Evolutionary conservation across 2,329 filamentous ascomycete species (phyloP).

Genomic region (Aspergillus brunneoviolaceus): DNA sequence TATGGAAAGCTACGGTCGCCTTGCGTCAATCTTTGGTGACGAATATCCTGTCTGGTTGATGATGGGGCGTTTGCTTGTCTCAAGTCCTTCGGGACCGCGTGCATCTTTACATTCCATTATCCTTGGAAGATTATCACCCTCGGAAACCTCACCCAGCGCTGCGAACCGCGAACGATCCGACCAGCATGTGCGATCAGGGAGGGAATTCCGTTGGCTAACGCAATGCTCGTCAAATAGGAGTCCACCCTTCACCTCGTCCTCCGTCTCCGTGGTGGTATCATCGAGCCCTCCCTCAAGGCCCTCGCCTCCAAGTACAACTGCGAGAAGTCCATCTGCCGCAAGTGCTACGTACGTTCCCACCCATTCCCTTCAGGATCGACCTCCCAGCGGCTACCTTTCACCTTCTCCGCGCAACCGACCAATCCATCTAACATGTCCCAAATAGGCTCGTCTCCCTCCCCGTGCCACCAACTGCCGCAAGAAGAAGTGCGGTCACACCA

Average conservation of each 20-base stretch:
- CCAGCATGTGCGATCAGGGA: no score
- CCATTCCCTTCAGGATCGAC: neutral
- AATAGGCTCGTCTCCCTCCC: constrained; percentile 77
- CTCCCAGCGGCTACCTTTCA: no score
- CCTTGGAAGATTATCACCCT: no score
- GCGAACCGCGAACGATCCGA: neutral
- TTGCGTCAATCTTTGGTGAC: neutral
- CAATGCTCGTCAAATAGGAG: constrained; percentile 60
- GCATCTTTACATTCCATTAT: no score
- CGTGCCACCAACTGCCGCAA: constrained; percentile 99
- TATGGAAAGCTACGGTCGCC: neutral
- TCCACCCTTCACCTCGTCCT: constrained; percentile 98
- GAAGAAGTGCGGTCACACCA: constrained; percentile 99
- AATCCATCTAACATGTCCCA: neutral
- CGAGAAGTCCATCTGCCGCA: constrained; percentile 99
- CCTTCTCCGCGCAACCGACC: neutral
- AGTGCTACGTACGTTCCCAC: constrained; percentile 85
- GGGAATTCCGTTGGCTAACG: constrained; percentile 33
- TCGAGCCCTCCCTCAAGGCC: constrained; percentile 97
- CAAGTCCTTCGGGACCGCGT: neutral
- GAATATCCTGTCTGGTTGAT: neutral
- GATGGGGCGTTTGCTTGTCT: neutral
- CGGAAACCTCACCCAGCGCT: neutral
- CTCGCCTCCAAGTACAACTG: constrained; percentile 99
- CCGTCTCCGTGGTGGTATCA: constrained; percentile 98